A percentile compares a stretch with the other conserved stretches of the same genome.
These are phyloP conservation scores for Toxoplasma gondii DNA, from an alignment of 169 alveolate species.

Conservation along the genomic window DNA sequence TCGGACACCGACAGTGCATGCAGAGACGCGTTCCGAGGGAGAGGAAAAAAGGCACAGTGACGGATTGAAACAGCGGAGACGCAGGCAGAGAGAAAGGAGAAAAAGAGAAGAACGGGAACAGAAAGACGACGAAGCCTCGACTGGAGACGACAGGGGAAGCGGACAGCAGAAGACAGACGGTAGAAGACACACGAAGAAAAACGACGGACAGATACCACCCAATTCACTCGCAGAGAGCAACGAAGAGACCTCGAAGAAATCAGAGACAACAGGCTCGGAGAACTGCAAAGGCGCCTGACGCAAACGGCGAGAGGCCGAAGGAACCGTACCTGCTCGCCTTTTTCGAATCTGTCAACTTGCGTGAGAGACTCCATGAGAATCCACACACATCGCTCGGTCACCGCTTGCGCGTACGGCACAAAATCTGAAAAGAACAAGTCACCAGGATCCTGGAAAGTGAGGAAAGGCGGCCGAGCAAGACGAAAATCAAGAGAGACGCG, in stretches of 20 bases:
- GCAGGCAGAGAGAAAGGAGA: conserved; percentile 63
- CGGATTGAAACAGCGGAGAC: background rate
- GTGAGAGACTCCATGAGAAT: conserved; percentile 10
- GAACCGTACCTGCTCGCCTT: conserved; percentile 42
- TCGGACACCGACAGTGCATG: background rate
- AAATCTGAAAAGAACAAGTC: background rate
- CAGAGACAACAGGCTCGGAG: background rate
- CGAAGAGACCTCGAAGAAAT: background rate
- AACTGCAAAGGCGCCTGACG: background rate
- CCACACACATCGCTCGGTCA: conserved; percentile 28
- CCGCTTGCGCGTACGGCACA: conserved; percentile 49
- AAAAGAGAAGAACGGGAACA: background rate
- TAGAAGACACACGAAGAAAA: no score
- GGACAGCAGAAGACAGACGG: no score
- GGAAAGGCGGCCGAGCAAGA: no score
- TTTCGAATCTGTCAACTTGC: conserved; percentile 32
- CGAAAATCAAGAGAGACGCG: no score
- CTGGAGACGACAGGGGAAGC: no score
- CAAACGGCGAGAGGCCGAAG: background rate
- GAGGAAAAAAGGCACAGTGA: conserved; percentile 32
- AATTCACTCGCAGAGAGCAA: no score
- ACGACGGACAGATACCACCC: no score
- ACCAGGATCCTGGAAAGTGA: background rate
- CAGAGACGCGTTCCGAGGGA: conserved; percentile 47
- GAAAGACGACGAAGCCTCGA: background rate